Base-by-base conservation (phyloP, 192 early-diverging fungal species). In the Linnemannia exigua region DNA sequence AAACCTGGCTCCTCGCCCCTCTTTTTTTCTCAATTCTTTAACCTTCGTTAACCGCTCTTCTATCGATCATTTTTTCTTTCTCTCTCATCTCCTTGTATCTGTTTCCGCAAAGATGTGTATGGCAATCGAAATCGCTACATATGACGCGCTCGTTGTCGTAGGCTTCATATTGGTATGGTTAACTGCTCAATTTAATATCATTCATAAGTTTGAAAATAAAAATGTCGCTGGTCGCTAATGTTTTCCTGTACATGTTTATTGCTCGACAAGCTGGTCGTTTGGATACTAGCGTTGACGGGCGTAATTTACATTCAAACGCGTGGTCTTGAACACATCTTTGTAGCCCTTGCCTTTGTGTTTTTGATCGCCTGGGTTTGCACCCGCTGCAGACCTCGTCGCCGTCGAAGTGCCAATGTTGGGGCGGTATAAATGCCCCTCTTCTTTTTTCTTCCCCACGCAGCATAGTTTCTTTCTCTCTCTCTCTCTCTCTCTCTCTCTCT, bases 261-360 rank as follows among this genome's bases (percentile, higher is more conserved):
- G 15, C 35, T 14, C 2, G 6, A 8, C 25, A 35, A 77, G 68
- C 16, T 77, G 6, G 46, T 70, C 12, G 36, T 70, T 31, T 77
- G 76, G 76, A 69, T 77, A 22, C 50, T 70, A 1, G 76, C 76
- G 0, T 25, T 77, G 76, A 52, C 36, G 31, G 67, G 46, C 25
- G 67, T 77, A 28, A 77, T 77, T 33, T 51, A 77, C 46, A 69
- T 70, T 28, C 66, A 67, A 2, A 77, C 67, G 19, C 35, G 22
- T 37, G 76, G 76, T 17, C 66, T 77, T 11, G 76, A 77, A 20
- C 77, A 79, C 17, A 63, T 79, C 12, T 79, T 79, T 41, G 41
- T 72, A 1, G 77, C 25, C 37, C 38, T 79, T 20, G 70, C 77
- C 5, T 54, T 70, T 14, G 38, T 72, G 37, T 79, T 72, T 54